Evolutionary conservation across 805 yeast species (phyloP), one percentile per base, ranked within the genome.

Genomic region (Lipomyces lipofer): DNA sequence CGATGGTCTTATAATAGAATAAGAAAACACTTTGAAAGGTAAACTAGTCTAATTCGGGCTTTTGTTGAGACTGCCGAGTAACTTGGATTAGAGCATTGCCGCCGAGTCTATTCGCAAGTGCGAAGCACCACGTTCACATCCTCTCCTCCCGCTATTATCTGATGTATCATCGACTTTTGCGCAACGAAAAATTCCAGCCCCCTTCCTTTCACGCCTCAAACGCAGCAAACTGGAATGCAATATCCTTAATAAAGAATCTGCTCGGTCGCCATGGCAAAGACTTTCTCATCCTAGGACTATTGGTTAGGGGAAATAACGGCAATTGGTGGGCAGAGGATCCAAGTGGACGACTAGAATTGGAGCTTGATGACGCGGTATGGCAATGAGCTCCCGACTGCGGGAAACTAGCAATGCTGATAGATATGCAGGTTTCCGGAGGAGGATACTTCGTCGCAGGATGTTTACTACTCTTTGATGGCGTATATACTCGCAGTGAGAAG

Each of bases 381-480:
- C 9, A 15, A n/a, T 32, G 21, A 12, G 3, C 7, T 36, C 21
- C 17, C 21, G 40, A 36, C 13, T 36, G 13, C 6, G 40, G 17
- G 15, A 12, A 29, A 29, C 8, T n/a, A n/a, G 8, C n/a, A 43
- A n/a, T 21, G 42, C 49, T 50, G 1, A 50, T 44, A 19, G 13
- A 9, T 25, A 24, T 33, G n/a, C n/a, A 76, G 15, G 84, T 86
- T 42, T 78, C 86, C 0, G 75, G 75, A 2, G 88, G 84, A 0
- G 77, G 85, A 7, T 91, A 81, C 64, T 77, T 75, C 22, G 80
- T 84, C 2, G 76, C 81, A 0, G 98, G 99, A 1, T 83, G 85
- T 74, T 82, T 85, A 63, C 81, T 88, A 0, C 71, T 92, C 1
- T 85, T 86, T 49, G 95, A 89, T 65, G 99, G 99, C 15, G 81